phyloP scores from a whole-genome alignment of 2,329 filamentous ascomycete species.

The Fusarium nelsonii region DNA sequence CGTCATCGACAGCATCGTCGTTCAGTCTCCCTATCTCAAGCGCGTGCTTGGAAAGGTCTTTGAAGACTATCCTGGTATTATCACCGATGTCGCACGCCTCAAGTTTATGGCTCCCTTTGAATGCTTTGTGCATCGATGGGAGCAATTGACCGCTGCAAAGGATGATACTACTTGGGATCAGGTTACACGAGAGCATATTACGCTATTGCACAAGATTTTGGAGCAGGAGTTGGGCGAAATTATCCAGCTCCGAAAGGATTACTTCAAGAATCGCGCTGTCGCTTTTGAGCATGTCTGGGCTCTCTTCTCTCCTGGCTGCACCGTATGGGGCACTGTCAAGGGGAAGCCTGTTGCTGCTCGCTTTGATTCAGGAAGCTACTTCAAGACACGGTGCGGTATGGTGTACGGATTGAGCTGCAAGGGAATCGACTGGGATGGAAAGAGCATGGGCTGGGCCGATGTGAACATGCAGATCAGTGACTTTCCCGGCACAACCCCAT shows the following conservation, averaged over 20 bases:
- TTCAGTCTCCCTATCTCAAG: constrained; percentile 73
- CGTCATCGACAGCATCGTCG: constrained; percentile 70
- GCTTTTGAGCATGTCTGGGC: constrained; percentile 66
- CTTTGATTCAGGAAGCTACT: constrained; percentile 55
- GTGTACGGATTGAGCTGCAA: constrained; percentile 56
- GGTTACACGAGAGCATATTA: constrained; percentile 59
- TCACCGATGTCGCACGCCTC: constrained; percentile 69
- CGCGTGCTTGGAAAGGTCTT: constrained; percentile 67
- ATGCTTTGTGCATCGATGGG: constrained; percentile 76
- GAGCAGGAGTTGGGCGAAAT: constrained; percentile 63
- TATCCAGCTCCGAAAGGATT: constrained; percentile 64
- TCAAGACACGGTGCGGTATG: constrained; percentile 54
- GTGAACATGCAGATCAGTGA: constrained; percentile 54
- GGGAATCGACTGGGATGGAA: constrained; percentile 63
- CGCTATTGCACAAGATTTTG: constrained; percentile 61
- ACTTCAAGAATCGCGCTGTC: constrained; percentile 65
- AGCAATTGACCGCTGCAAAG: constrained; percentile 57
- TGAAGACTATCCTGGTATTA: constrained; percentile 70
- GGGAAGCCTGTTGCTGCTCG: constrained; percentile 57
- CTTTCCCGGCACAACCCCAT: constrained; percentile 60
- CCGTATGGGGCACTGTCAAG: constrained; percentile 56
- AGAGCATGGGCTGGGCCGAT: constrained; percentile 58
- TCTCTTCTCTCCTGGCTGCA: constrained; percentile 63
- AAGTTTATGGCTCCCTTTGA: constrained; percentile 72
- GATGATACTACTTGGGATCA: constrained; percentile 57